These are phyloP conservation scores for Emergomyces africanus DNA, from an alignment of 2,329 filamentous ascomycete species.

Conservation along the genomic window DNA sequence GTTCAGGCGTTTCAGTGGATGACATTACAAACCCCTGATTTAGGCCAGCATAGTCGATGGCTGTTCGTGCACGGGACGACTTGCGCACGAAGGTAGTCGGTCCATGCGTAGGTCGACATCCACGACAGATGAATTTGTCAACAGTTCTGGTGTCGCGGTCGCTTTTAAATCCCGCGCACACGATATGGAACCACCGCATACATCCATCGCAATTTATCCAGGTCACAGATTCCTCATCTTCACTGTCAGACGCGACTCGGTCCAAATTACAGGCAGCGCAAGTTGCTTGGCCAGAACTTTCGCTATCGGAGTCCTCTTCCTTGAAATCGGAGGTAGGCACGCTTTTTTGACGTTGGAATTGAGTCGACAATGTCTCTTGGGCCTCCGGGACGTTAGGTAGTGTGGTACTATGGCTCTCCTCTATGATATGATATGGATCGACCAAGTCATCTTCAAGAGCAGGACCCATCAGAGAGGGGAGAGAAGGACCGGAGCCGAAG, in stretches of 20 bases:
- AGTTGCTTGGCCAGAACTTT: conserved; percentile 29
- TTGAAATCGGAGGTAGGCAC: background rate
- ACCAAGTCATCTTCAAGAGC: conserved; percentile 8
- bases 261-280: conserved; percentile 47
- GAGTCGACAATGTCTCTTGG: background rate
- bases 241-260: conserved; percentile 37
- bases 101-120: conserved; percentile 47
- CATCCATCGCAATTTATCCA: conserved; percentile 60
- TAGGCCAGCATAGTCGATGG: conserved; percentile 55
- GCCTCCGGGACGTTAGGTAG: background rate
- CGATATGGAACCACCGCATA: conserved; percentile 55
- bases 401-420: background rate
- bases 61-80: conserved; percentile 50
- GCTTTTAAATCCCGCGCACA: conserved; percentile 53
- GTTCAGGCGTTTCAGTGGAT: conserved; percentile 50
- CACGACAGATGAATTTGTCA: conserved; percentile 53
- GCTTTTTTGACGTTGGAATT: background rate
- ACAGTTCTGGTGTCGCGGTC: conserved; percentile 52
- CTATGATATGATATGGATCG: background rate
- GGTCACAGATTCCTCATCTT: conserved; percentile 39
- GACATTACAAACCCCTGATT: conserved; percentile 55
- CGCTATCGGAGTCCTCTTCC: conserved; percentile 2
- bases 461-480: conserved; percentile 3
- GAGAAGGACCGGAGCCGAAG: conserved; percentile 4
- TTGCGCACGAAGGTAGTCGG: conserved; percentile 56